Conservation (phyloP, 192 early-diverging fungal genomes). For the Podila minutissima region DNA sequence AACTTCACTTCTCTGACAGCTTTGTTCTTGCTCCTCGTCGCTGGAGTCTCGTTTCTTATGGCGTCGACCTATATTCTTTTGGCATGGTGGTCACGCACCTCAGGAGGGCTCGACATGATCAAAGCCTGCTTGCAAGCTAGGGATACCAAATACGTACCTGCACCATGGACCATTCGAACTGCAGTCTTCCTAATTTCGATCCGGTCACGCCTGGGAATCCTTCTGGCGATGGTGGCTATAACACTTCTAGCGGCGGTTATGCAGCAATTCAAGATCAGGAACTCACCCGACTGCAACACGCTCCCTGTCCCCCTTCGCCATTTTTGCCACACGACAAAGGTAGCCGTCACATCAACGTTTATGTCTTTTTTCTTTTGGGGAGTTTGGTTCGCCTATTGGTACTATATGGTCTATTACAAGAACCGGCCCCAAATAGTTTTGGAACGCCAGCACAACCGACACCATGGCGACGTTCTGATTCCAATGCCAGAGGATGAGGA, state of each 20-base stretch:
- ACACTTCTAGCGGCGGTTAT: not conserved
- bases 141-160: not conserved
- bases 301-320: not conserved
- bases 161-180: not conserved
- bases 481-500: conserved; percentile 8
- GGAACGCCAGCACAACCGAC: not conserved
- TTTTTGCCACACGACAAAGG: conserved; percentile 22
- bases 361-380: conserved; percentile 5
- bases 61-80: conserved; percentile 12
- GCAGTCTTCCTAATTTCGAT: conserved; percentile 1
- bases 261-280: conserved; percentile 20
- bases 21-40: conserved; percentile 16
- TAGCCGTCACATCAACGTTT: conserved; percentile 2
- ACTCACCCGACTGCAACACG: not conserved
- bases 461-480: not conserved
- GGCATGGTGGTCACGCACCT: conserved; percentile 22
- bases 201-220: conserved; percentile 12
- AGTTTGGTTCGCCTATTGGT: conserved; percentile 13
- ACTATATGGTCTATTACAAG: not conserved
- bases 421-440: not conserved
- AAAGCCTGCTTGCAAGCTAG: not conserved
- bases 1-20: conserved; percentile 7
- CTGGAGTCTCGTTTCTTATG: conserved; percentile 9
- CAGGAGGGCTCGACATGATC: conserved; percentile 1
- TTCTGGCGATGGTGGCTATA: not conserved